Evolutionary conservation across 495 filamentous ascomycete genomes (phyloP).

Genomic region (Sphaerosporella brunnea): DNA sequence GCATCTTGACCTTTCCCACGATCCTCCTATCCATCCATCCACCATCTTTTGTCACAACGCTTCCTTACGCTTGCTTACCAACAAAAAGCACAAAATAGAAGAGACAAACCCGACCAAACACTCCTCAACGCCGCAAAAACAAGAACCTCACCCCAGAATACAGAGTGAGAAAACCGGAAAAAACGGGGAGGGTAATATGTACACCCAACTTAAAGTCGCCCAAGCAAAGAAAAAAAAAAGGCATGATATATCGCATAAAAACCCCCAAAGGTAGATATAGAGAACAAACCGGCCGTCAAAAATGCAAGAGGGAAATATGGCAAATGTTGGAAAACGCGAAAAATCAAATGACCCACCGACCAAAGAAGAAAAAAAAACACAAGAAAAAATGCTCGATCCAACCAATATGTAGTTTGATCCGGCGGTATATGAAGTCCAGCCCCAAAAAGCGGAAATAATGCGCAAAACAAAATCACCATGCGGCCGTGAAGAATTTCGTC

Average conservation of each 20-base stretch:
- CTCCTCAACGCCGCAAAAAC: too few relatives aligned
- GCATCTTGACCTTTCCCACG: too few relatives aligned
- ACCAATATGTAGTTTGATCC: too few relatives aligned
- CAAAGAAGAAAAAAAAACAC: background rate
- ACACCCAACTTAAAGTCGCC: background rate
- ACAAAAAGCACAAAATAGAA: too few relatives aligned
- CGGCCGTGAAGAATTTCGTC: constrained; percentile 4
- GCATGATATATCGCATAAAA: background rate
- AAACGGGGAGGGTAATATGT: too few relatives aligned
- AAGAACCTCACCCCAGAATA: too few relatives aligned
- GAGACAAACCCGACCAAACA: too few relatives aligned
- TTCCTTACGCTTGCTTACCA: too few relatives aligned
- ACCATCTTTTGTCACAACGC: too few relatives aligned
- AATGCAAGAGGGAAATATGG: constrained; percentile 1
- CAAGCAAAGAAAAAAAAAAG: background rate
- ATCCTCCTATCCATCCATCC: too few relatives aligned
- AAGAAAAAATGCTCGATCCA: background rate
- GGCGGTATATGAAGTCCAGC: too few relatives aligned
- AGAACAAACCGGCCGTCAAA: background rate
- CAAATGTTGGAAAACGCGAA: constrained; percentile 6
- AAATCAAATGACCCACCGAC: background rate
- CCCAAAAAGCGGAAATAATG: background rate
- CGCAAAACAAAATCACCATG: constrained; percentile 6
- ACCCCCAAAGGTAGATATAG: background rate
- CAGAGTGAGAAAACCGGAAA: too few relatives aligned